phyloP scores from a whole-genome alignment of 1,284 basidiomycete genomes.

The Heterobasidion occidentale region DNA sequence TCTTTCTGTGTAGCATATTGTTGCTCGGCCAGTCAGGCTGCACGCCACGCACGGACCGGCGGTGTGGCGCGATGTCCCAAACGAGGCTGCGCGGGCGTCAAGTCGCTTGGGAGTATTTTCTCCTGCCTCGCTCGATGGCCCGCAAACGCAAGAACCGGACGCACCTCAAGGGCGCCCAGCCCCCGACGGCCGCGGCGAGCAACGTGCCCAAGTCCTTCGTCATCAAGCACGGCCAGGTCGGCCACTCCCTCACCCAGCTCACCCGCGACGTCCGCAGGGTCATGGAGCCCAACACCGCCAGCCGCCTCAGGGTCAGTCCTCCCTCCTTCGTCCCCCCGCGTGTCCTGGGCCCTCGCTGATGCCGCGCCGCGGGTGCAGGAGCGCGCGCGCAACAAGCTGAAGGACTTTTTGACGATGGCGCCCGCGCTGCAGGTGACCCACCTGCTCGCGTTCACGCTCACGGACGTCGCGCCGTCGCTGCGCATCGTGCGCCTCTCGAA shows the following conservation, averaged over 20 bases:
- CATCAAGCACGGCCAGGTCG: conserved; percentile 92
- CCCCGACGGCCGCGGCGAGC: conserved; percentile 19
- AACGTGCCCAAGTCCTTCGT: conserved; percentile 74
- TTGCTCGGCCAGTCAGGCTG: too few species aligned
- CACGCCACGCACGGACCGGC: too few species aligned
- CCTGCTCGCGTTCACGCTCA: conserved; percentile 86
- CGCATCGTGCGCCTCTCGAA: conserved; percentile 85
- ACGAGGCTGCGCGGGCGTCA: neutral
- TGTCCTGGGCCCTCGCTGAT: conserved; percentile 6
- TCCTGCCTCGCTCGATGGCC: conserved; percentile 52
- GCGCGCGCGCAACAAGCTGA: conserved; percentile 85
- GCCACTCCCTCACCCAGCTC: conserved; percentile 79
- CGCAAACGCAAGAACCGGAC: conserved; percentile 81
- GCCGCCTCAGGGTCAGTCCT: conserved; percentile 68
- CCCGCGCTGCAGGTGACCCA: conserved; percentile 92
- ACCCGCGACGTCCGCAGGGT: conserved; percentile 91
- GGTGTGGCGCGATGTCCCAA: neutral
- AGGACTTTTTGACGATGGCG: conserved; percentile 92
- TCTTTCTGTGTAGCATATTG: too few species aligned
- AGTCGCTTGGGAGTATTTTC: neutral
- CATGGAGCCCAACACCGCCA: conserved; percentile 98
- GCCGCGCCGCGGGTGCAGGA: conserved; percentile 50
- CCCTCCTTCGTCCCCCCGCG: neutral
- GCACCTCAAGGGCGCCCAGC: conserved; percentile 63
- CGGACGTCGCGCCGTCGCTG: conserved; percentile 79